A percentile compares a stretch with the other conserved stretches of the same genome.
Conservation (phyloP, 768 basidiomycete genomes). For the Lyophyllum decastes region DNA sequence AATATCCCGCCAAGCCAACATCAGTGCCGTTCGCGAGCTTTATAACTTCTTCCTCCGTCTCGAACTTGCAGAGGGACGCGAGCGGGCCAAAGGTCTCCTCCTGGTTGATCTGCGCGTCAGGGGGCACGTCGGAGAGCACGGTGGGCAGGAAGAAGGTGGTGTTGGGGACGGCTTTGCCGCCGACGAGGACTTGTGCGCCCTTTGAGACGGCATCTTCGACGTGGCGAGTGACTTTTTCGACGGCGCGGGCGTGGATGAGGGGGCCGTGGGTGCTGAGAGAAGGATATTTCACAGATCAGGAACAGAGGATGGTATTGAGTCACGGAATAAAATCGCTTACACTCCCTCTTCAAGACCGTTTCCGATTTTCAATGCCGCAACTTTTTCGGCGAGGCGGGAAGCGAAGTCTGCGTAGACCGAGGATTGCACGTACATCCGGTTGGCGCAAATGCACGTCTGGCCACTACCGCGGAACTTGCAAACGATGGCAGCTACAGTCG, state of each 20-base stretch:
- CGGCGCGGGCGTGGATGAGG: slow-evolving; percentile 83
- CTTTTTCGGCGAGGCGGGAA: slow-evolving; percentile 78
- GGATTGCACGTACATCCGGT: slow-evolving; percentile 92
- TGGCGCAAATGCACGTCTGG: slow-evolving; percentile 87
- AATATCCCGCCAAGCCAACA: slow-evolving; percentile 92
- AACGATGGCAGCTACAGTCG: slow-evolving; percentile 55
- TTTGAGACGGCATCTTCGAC: slow-evolving; percentile 83
- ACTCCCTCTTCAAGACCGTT: slow-evolving; percentile 78
- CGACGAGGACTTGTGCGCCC: slow-evolving; percentile 87
- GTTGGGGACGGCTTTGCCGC: slow-evolving; percentile 71
- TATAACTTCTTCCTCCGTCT: slow-evolving; percentile 93
- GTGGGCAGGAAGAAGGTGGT: slow-evolving; percentile 83
- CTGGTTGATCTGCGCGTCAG: slow-evolving; percentile 58
- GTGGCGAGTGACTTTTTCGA: slow-evolving; percentile 85
- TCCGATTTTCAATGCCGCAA: slow-evolving; percentile 84
- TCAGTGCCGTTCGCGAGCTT: slow-evolving; percentile 80
- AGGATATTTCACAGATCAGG: neutral
- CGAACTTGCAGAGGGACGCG: slow-evolving; percentile 85
- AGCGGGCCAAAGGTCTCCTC: slow-evolving; percentile 98
- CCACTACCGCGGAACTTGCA: slow-evolving; percentile 84
- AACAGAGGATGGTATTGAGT: neutral
- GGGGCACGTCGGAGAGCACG: slow-evolving; percentile 82
- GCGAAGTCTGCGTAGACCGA: slow-evolving; percentile 92
- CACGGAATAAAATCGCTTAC: slow-evolving; percentile 57
- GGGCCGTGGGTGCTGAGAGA: slow-evolving; percentile 85